These are phyloP conservation scores for Croton setiger DNA, from an alignment of 441 rosid species.

Conservation along the genomic window DNA sequence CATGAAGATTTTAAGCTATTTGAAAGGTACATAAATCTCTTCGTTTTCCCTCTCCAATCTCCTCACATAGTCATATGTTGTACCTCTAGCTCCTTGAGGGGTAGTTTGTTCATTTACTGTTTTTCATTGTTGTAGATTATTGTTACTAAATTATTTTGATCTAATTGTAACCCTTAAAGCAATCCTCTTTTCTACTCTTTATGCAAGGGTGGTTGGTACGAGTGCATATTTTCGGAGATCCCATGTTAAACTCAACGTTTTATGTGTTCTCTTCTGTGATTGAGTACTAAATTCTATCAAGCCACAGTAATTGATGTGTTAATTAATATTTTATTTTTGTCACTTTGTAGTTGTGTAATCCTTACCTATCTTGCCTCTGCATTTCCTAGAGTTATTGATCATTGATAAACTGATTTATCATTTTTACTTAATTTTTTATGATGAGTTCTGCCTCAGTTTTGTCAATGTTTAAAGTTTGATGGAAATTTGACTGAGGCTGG, in stretches of 20 bases:
- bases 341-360: conserved; percentile 67
- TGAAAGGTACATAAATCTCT: conserved; percentile 52
- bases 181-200: no score
- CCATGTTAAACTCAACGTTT: no score
- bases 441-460: no score
- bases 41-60: no score
- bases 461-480: not conserved
- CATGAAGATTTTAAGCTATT: conserved; percentile 80
- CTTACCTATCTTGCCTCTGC: conserved; percentile 67
- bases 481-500: not conserved
- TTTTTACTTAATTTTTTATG: not conserved
- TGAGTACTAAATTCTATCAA: not conserved
- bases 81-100: no score
- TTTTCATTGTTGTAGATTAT: not conserved
- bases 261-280: not conserved
- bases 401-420: conserved; percentile 42
- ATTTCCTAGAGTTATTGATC: conserved; percentile 80
- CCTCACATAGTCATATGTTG: no score
- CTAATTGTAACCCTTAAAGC: not conserved
- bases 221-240: not conserved
- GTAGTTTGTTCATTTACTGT: not conserved
- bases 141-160: not conserved
- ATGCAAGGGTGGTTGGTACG: no score
- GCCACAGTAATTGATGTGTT: not conserved
- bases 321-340: not conserved